These are phyloP conservation scores for Cercospora sp. DNA, from an alignment of 2,329 filamentous ascomycete genomes.

Conservation along the genomic window DNA sequence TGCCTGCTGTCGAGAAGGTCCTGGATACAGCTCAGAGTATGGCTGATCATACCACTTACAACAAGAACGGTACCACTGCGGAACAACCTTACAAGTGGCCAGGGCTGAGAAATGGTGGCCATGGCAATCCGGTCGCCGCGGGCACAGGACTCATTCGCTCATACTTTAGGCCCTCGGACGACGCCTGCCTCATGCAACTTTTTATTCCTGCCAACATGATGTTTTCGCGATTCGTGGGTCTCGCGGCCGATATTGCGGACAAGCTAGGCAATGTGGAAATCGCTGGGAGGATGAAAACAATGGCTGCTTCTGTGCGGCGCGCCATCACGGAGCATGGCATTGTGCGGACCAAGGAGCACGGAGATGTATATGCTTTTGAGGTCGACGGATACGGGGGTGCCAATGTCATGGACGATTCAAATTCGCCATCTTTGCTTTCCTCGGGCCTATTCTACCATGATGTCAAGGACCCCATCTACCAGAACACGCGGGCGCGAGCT, in stretches of 20 bases:
- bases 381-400: conserved; percentile 46
- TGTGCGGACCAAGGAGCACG: conserved; percentile 40
- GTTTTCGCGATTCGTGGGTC: conserved; percentile 64
- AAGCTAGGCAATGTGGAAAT: conserved; percentile 30
- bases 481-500: conserved; percentile 46
- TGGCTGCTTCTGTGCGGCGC: conserved; percentile 13
- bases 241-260: conserved; percentile 48
- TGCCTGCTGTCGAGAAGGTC: conserved; percentile 18
- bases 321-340: conserved; percentile 39
- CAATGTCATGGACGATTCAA: conserved; percentile 70
- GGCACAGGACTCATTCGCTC: conserved; percentile 51
- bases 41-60: conserved; percentile 21
- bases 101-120: conserved; percentile 42
- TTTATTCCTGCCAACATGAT: conserved; percentile 63
- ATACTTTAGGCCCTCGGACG: conserved; percentile 52
- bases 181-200: conserved; percentile 50
- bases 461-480: conserved; percentile 42
- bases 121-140: conserved; percentile 49
- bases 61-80: conserved; percentile 18
- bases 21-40: conserved; percentile 22
- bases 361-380: conserved; percentile 49
- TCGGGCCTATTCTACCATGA: conserved; percentile 22
- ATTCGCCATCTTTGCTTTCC: conserved; percentile 64
- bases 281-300: conserved; percentile 18
- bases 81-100: conserved; percentile 17